Evolutionary conservation across 148 eudicot genomes (phyloP).

Genomic region (Rhododendron williamsianum): DNA sequence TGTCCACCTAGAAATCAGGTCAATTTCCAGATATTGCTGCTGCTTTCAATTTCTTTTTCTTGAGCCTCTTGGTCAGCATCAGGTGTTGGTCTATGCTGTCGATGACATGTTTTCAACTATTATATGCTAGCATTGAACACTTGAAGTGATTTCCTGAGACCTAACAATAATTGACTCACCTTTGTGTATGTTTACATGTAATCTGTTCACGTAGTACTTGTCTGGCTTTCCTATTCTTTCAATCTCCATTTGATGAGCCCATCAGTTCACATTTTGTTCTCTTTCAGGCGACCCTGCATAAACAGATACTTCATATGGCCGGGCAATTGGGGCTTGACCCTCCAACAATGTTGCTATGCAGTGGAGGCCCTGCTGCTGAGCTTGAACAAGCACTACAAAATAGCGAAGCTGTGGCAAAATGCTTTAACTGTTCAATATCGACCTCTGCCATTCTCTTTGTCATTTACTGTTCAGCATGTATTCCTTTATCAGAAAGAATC

Average conservation of each 20-base stretch:
- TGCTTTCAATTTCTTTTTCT: neutral
- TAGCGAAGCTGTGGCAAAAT: constrained; percentile 79
- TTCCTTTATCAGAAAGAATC: constrained; percentile 33
- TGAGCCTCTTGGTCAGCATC: neutral
- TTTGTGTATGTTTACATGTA: neutral
- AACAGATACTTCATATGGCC: constrained; percentile 81
- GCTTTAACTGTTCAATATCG: constrained; percentile 65
- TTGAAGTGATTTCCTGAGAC: neutral
- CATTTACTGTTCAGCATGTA: constrained; percentile 55
- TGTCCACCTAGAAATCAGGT: neutral
- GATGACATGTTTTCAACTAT: neutral
- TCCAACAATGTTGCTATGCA: constrained; percentile 74
- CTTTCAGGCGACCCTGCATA: constrained; percentile 77
- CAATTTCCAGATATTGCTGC: neutral
- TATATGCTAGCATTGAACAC: neutral
- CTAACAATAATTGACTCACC: neutral
- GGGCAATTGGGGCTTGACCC: constrained; percentile 99
- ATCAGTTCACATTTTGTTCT: constrained; percentile 8
- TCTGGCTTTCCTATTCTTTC: neutral
- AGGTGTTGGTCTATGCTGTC: neutral
- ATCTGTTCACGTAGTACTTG: neutral
- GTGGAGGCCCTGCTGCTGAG: constrained; percentile 58
- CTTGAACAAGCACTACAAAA: constrained; percentile 73
- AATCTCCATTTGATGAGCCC: neutral
- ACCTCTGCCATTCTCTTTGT: constrained; percentile 52